Evolutionary conservation across 371 early-diverging fungal species (phyloP), one percentile per base, ranked within the genome.

Genomic region (Coemansia sp.): DNA sequence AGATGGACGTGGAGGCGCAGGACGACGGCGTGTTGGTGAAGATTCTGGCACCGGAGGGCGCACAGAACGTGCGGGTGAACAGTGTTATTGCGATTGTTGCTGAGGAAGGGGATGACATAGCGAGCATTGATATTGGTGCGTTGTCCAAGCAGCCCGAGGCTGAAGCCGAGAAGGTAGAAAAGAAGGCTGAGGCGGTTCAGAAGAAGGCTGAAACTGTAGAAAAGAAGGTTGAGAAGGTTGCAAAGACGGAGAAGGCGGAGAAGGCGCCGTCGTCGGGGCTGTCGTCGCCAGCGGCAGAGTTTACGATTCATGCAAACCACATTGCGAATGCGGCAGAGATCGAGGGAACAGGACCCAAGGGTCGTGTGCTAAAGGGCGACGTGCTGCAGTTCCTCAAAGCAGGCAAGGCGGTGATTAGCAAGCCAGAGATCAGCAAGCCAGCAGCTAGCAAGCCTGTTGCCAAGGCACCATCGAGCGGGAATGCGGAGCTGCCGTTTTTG

Each of bases 1-100:
- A 93, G 82, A 97, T 97, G 88, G 96, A 95, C 74, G 93, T 95
- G 22, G 97, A 97, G 78, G 94, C 92, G 61, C 87, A 89, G 69
- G 97, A 97, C 42, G 96, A 97, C 72, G 97, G 97, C 40, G 86
- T 92, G 60, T 80, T 97, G 48, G 97, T 94, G 60, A 93, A 94
- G 84, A 92, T 94, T 71, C 69, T 97, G 78, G 84, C 82, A 26
- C 80, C 76, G 13, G 83, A 87, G 58, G 88, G 88, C 50, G 58
- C 83, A 11, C 77, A 71, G 70, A 86, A 88, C 64, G 88, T 85
- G 16, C 51, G 84, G 53, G 88, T 89, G 26, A 88, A 87, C 66
- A 82, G 77, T 64, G 81, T 90, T n/a, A 89, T 95, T 72, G 92
- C 89, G 47, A 80, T 97, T 66, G 60, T 95, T 59, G 95, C 91